Conservation (phyloP, 257 asterid species). For the Dorcoceras hygrometricum region DNA sequence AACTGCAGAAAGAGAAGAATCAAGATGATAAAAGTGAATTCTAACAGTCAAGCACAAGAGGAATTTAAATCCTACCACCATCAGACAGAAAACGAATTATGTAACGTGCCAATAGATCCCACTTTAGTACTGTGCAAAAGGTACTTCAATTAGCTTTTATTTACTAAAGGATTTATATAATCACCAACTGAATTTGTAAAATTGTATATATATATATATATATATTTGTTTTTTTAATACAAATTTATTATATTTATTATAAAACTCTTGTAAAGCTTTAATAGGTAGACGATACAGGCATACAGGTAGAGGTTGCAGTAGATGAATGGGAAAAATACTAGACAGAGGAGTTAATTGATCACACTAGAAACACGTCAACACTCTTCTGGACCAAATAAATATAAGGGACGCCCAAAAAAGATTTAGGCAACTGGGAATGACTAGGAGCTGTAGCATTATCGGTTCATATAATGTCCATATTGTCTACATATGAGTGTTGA, state of each 20-base stretch:
- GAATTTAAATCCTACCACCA: neutral
- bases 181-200: neutral
- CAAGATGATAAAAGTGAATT: slow-evolving; percentile 6
- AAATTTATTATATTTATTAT: no score
- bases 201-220: no score
- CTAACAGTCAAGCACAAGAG: neutral
- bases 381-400: neutral
- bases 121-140: neutral
- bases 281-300: neutral
- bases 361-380: neutral
- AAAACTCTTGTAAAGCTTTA: neutral
- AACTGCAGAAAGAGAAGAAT: slow-evolving; percentile 51
- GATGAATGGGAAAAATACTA: neutral
- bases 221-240: no score
- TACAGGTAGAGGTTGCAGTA: neutral
- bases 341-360: neutral
- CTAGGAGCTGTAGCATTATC: neutral
- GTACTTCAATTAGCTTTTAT: neutral
- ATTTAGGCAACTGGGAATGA: neutral
- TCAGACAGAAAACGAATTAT: no score
- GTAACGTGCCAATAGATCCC: neutral
- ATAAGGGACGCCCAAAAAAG: neutral
- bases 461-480: neutral
- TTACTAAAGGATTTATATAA: neutral
- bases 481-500: neutral